Evolutionary conservation across 2,329 filamentous ascomycete species (phyloP), one percentile per base, ranked within the genome.

Genomic region (Ophiostoma sp.): DNA sequence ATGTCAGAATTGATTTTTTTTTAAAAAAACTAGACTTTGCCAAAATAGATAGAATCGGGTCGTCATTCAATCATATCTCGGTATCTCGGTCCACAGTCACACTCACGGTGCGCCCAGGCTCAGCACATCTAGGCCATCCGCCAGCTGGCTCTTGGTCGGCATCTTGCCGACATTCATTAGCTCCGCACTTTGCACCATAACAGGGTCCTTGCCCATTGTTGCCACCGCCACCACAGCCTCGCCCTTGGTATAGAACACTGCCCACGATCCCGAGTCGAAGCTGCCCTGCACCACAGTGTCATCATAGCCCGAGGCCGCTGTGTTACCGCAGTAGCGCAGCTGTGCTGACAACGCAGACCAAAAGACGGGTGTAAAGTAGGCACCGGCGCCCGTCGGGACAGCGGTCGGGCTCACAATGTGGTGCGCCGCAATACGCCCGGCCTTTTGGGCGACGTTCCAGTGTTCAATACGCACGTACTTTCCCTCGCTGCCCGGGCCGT

Each of bases 381-480:
- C 39, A 8, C 23, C 57, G 75, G 91, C 88, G 0, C 88, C 83
- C 17, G 35, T 65, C 31, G 75, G 91, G 88, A 0, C 88, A 83
- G 73, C 84, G 8, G 84, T 80, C 0, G 90, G 86, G 75, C 90
- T 83, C 74, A 88, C 85, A 76, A 99, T 97, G 75, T 91, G 87
- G 68, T 84, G 84, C 1, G 93, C 95, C 0, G 90, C 94, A 33
- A 86, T 85, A 62, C 94, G 91, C 2, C 95, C 95, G 1, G 92
- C 85, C 76, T 98, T 97, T 77, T 98, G 95, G 4, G 95, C 95
- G 2, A 99, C 95, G 80, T 97, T 94, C 95, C 95, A 99, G 79
- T 99, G 95, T 83, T 99, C 95, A 77, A 98, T 97, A 73, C 95
- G 90, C 0, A 90, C 87, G 23, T 85, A 84, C 64, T 84, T 84